These are phyloP conservation scores for Kentomonas sorsogonicus DNA, from an alignment of 208 protist species.

Conservation along the genomic window DNA sequence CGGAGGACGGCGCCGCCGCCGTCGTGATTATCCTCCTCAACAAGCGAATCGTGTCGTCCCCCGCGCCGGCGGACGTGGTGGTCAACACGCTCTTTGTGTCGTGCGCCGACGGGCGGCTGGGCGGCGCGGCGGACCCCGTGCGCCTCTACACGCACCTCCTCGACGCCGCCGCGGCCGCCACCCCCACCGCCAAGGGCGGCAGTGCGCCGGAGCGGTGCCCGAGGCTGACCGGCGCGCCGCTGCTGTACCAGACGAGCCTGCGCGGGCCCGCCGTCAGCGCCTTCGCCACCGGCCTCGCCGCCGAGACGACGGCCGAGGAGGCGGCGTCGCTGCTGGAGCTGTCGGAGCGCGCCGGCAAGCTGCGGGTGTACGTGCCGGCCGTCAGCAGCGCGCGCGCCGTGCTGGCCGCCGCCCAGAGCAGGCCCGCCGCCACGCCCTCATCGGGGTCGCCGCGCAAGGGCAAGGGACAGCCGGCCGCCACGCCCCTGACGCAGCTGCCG, in stretches of 20 bases:
- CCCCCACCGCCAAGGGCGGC: not conserved
- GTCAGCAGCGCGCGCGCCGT: constrained; percentile 15
- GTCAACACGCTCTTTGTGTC: constrained; percentile 16
- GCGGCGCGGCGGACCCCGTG: too few species aligned
- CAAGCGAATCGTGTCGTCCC: too few species aligned
- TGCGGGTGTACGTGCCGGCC: constrained; percentile 10
- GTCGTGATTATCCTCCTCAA: constrained; percentile 36
- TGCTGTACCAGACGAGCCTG: not conserved
- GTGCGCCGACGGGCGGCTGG: constrained; percentile 11
- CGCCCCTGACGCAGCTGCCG: not conserved
- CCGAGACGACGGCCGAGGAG: constrained; percentile 9
- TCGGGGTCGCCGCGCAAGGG: constrained; percentile 1
- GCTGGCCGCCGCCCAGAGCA: constrained; percentile 4
- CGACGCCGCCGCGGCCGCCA: not conserved
- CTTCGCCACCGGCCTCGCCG: constrained; percentile 18
- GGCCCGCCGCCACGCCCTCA: too few species aligned
- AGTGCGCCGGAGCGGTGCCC: too few species aligned
- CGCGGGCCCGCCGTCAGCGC: constrained; percentile 11
- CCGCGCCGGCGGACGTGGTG: too few species aligned
- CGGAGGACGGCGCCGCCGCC: constrained; percentile 29
- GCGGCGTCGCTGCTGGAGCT: constrained; percentile 17
- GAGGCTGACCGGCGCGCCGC: not conserved
- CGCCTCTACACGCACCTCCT: constrained; percentile 6
- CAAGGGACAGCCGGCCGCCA: not conserved
- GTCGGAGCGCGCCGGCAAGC: constrained; percentile 11